Evolutionary conservation across 441 rosid genomes (phyloP).

Genomic region (Codiaeum variegatum): DNA sequence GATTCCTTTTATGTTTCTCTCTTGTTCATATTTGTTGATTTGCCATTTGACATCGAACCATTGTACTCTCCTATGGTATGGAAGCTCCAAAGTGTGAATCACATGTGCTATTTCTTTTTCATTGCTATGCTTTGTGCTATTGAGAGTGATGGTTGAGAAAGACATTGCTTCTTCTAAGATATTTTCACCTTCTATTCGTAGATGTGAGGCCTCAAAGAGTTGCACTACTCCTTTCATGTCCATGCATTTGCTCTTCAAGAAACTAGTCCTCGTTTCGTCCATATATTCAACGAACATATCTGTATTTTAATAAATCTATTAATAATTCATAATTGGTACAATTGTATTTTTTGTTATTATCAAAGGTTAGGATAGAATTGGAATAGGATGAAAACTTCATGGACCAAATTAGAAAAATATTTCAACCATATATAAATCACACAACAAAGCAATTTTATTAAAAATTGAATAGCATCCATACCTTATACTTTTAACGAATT

Average conservation of each 20-base stretch:
- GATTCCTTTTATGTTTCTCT: not conserved
- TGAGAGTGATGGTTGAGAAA: conserved; percentile 23
- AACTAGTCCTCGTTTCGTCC: conserved; percentile 18
- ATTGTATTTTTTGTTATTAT: too few species aligned
- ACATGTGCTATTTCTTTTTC: conserved; percentile 15
- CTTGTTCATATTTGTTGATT: conserved; percentile 20
- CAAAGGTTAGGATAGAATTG: too few species aligned
- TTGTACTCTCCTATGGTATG: conserved; percentile 37
- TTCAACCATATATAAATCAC: too few species aligned
- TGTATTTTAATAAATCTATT: conserved; percentile 8
- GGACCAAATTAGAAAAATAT: too few species aligned
- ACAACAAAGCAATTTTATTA: too few species aligned
- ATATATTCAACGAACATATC: conserved; percentile 33
- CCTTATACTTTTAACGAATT: too few species aligned
- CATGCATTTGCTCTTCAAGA: conserved; percentile 8
- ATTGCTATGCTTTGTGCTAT: not conserved
- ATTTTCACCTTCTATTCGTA: conserved; percentile 33
- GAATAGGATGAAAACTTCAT: too few species aligned
- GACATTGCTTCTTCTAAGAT: conserved; percentile 30
- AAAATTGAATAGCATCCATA: too few species aligned
- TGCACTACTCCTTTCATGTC: conserved; percentile 32
- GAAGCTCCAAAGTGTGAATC: conserved; percentile 37
- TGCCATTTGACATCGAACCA: conserved; percentile 51
- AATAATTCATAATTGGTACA: too few species aligned
- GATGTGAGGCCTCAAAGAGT: conserved; percentile 44